These are phyloP conservation scores for Gossypium gossypioides DNA, from an alignment of 441 rosid species.

Conservation along the genomic window DNA sequence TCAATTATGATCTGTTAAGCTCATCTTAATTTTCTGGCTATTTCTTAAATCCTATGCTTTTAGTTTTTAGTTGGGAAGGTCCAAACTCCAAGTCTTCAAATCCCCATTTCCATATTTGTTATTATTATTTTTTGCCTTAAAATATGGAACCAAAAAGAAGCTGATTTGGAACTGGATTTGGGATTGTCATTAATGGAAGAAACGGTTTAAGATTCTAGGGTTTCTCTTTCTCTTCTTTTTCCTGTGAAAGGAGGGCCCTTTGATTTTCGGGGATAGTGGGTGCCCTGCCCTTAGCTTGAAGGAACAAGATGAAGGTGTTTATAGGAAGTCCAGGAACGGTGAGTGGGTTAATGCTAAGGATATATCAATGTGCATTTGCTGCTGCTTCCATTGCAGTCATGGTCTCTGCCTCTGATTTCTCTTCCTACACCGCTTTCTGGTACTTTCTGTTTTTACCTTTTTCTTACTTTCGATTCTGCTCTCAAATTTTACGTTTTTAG, in stretches of 20 bases:
- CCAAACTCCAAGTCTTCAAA: neutral
- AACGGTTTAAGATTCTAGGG: neutral
- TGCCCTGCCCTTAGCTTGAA: conserved; percentile 3
- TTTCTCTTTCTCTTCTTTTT: neutral
- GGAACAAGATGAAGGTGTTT: conserved; percentile 55
- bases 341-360: conserved; percentile 57
- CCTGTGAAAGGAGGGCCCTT: neutral
- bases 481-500: neutral
- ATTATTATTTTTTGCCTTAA: neutral
- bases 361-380: conserved; percentile 65
- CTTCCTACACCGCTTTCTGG: conserved; percentile 83
- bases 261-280: neutral
- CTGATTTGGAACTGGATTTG: conserved; percentile 3
- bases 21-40: neutral
- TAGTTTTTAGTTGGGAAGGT: neutral
- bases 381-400: conserved; percentile 68
- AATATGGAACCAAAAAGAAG: neutral
- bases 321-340: conserved; percentile 82
- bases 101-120: neutral
- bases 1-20: neutral
- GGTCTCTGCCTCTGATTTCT: conserved; percentile 58
- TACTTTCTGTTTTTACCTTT: conserved; percentile 16
- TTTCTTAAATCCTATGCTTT: neutral
- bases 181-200: neutral
- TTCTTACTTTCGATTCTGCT: neutral